These are phyloP conservation scores for Ceratobasidium papillatum DNA, from an alignment of 1,284 basidiomycete species.

Conservation along the genomic window DNA sequence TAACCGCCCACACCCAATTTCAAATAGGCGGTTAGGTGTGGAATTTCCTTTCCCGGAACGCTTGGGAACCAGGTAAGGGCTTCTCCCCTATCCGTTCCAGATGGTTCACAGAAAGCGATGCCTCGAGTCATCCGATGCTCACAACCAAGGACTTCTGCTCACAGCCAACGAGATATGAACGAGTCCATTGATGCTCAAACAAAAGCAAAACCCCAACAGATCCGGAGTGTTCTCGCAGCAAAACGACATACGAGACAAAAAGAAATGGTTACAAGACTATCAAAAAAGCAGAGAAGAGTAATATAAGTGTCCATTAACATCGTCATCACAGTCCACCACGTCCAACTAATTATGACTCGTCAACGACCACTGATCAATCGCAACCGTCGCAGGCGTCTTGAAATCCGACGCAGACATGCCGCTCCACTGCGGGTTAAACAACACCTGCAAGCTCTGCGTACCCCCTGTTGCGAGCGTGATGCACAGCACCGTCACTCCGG, in stretches of 20 bases:
- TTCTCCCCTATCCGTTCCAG: no score
- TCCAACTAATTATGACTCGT: conserved; percentile 53
- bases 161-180: background rate
- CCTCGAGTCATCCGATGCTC: no score
- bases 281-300: background rate
- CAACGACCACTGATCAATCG: conserved; percentile 73
- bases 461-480: conserved; percentile 74
- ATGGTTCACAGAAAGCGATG: no score
- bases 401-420: conserved; percentile 66
- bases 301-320: conserved; percentile 7
- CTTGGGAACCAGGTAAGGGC: no score
- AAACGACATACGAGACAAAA: conserved; percentile 8
- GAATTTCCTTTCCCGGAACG: no score
- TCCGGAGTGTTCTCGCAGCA: background rate
- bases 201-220: background rate
- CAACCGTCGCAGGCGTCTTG: conserved; percentile 71
- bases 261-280: conserved; percentile 21
- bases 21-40: no score
- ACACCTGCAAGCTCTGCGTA: conserved; percentile 75
- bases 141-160: no score
- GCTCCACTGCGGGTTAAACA: conserved; percentile 88
- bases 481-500: conserved; percentile 79
- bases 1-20: no score
- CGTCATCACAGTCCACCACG: background rate
- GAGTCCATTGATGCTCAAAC: background rate